A percentile compares a stretch with the other conserved stretches of the same genome.
These are phyloP conservation scores for Mikania micrantha DNA, from an alignment of 129 eudicot species.

Conservation along the genomic window DNA sequence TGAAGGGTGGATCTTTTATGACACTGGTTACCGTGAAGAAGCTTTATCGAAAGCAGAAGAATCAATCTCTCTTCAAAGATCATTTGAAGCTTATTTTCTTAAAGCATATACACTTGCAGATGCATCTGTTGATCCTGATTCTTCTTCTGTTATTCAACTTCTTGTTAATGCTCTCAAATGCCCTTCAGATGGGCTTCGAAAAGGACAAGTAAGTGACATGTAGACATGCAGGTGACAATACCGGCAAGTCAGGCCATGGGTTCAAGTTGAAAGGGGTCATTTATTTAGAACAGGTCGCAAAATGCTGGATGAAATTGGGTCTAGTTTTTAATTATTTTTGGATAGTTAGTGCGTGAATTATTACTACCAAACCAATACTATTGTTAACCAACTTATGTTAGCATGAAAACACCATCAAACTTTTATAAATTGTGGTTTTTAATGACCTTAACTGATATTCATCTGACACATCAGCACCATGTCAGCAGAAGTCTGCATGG, in stretches of 20 bases:
- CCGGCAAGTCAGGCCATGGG: not conserved
- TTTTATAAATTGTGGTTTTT: not conserved
- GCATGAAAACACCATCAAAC: not conserved
- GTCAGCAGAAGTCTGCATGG: not conserved
- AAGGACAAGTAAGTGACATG: conserved; percentile 56
- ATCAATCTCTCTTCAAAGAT: conserved; percentile 55
- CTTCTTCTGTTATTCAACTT: conserved; percentile 62
- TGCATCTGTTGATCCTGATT: conserved; percentile 48
- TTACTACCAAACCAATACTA: no score
- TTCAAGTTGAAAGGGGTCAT: not conserved
- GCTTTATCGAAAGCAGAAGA: conserved; percentile 63
- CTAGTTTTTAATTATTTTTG: not conserved
- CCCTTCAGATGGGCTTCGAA: conserved; percentile 79
- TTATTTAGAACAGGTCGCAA: not conserved
- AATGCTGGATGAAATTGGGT: not conserved
- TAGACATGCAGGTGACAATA: not conserved
- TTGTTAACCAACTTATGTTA: not conserved
- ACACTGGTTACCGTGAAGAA: conserved; percentile 71
- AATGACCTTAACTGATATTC: not conserved
- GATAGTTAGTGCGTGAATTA: not conserved
- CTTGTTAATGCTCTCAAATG: conserved; percentile 60
- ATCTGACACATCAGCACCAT: not conserved
- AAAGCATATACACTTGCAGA: conserved; percentile 74
- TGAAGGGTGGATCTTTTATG: conserved; percentile 77
- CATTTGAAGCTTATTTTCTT: conserved; percentile 72